A percentile compares a stretch with the other conserved stretches of the same genome.
Evolutionary conservation across 2,329 filamentous ascomycete species (phyloP).

Genomic region (Keithomyces neogunnii): DNA sequence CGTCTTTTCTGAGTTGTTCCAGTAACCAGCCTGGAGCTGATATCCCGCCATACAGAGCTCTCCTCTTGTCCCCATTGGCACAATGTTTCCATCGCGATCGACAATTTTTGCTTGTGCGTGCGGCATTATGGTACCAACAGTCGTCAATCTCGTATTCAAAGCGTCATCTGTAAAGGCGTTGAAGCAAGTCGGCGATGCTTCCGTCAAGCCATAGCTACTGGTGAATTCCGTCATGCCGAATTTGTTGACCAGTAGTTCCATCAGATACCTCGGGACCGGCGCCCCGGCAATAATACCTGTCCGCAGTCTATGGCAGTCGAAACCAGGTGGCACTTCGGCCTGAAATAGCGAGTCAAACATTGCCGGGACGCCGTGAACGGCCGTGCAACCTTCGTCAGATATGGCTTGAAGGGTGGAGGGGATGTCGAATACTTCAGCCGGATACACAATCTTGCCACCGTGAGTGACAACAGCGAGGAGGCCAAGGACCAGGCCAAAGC

Average conservation of each 20-base stretch:
- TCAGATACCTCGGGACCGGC: conserved; percentile 65
- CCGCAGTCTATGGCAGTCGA: conserved; percentile 46
- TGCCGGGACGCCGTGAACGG: conserved; percentile 71
- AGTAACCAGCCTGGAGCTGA: conserved; percentile 60
- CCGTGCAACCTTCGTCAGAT: conserved; percentile 59
- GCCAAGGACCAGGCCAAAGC: conserved; percentile 73
- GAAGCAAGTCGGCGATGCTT: conserved; percentile 73
- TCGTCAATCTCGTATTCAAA: conserved; percentile 56
- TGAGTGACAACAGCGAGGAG: conserved; percentile 66
- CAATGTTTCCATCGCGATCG: conserved; percentile 53
- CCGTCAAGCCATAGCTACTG: conserved; percentile 64
- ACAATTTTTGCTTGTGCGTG: conserved; percentile 73
- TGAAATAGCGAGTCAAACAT: conserved; percentile 68
- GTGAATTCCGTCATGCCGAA: conserved; percentile 71
- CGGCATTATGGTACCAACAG: conserved; percentile 69
- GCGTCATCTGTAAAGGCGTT: conserved; percentile 70
- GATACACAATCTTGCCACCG: conserved; percentile 68
- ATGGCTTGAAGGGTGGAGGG: conserved; percentile 58
- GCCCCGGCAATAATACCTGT: conserved; percentile 76
- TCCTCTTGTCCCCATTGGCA: conserved; percentile 59
- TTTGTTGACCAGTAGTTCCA: conserved; percentile 61
- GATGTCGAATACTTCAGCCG: conserved; percentile 65
- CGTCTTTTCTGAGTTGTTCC: conserved; percentile 68
- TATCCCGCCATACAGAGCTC: conserved; percentile 75
- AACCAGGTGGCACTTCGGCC: conserved; percentile 30